These are phyloP conservation scores for Phytophthora constricta DNA, from an alignment of 352 stramenopile genomes.

Conservation along the genomic window DNA sequence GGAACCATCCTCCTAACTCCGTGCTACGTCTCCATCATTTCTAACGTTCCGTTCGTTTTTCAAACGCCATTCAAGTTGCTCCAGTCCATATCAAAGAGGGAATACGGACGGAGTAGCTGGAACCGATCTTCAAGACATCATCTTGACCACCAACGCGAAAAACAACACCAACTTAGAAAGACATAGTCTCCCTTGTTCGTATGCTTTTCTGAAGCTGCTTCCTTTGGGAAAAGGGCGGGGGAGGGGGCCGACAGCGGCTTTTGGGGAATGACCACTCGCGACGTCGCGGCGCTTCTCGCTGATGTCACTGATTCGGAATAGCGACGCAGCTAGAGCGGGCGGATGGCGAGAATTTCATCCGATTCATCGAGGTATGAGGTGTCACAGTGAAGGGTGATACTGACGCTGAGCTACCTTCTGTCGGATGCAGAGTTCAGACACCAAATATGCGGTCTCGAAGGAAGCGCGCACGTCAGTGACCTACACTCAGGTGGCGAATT, in stretches of 20 bases:
- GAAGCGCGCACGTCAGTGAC: conserved; percentile 5
- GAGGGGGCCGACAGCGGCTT: conserved; percentile 72
- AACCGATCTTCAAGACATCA: conserved; percentile 74
- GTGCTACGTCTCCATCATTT: conserved; percentile 80
- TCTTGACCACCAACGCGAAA: conserved; percentile 74
- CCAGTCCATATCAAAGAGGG: conserved; percentile 60
- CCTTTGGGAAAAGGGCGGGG: conserved; percentile 57
- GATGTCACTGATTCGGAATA: too few species aligned
- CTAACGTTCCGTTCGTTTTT: conserved; percentile 74
- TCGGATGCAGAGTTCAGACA: conserved; percentile 13
- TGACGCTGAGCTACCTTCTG: background rate
- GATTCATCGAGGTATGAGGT: background rate
- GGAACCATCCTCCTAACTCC: conserved; percentile 85
- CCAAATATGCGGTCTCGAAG: conserved; percentile 22
- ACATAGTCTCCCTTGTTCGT: conserved; percentile 85
- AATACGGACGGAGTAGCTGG: conserved; percentile 74
- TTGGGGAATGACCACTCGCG: conserved; percentile 57
- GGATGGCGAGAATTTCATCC: too few species aligned
- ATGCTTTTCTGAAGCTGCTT: conserved; percentile 79
- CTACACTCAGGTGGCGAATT: conserved; percentile 32
- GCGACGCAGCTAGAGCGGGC: too few species aligned
- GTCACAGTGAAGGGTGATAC: background rate
- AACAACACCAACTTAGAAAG: conserved; percentile 89
- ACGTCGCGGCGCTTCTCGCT: too few species aligned
- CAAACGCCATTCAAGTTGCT: conserved; percentile 59